These are phyloP conservation scores for Pezicula neosporulosa DNA, from an alignment of 2,329 filamentous ascomycete species.

Conservation along the genomic window DNA sequence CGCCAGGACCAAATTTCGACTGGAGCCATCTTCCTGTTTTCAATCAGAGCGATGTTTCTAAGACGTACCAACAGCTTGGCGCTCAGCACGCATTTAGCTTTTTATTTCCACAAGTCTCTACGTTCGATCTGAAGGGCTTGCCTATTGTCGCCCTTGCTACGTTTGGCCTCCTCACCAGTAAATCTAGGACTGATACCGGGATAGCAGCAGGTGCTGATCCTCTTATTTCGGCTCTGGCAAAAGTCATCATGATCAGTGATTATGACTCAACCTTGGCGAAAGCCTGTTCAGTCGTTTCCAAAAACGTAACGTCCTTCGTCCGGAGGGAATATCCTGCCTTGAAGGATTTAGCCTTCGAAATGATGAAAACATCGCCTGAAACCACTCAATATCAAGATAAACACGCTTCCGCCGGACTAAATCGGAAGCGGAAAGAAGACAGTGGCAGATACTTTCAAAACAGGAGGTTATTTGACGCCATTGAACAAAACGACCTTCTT, in stretches of 20 bases:
- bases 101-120: constrained; percentile 15
- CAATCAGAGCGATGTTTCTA: constrained; percentile 5
- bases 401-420: too few relatives aligned
- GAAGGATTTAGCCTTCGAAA: too few relatives aligned
- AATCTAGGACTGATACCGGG: neutral
- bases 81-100: constrained; percentile 13
- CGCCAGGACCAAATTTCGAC: constrained; percentile 9
- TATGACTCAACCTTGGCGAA: constrained; percentile 5
- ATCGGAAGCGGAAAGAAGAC: too few relatives aligned
- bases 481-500: neutral
- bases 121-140: constrained; percentile 9
- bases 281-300: neutral
- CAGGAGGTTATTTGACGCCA: too few relatives aligned
- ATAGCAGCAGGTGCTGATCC: constrained; percentile 4
- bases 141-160: constrained; percentile 23
- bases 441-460: too few relatives aligned
- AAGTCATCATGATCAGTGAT: constrained; percentile 7
- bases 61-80: constrained; percentile 10
- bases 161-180: constrained; percentile 13
- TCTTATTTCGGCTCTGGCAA: constrained; percentile 10
- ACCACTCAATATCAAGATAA: too few relatives aligned
- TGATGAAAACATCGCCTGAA: too few relatives aligned
- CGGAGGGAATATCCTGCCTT: too few relatives aligned
- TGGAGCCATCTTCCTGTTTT: constrained; percentile 21
- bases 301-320: constrained; percentile 12